These are phyloP conservation scores for Colletotrichum filicis DNA, from an alignment of 2,329 filamentous ascomycete genomes.

Conservation along the genomic window DNA sequence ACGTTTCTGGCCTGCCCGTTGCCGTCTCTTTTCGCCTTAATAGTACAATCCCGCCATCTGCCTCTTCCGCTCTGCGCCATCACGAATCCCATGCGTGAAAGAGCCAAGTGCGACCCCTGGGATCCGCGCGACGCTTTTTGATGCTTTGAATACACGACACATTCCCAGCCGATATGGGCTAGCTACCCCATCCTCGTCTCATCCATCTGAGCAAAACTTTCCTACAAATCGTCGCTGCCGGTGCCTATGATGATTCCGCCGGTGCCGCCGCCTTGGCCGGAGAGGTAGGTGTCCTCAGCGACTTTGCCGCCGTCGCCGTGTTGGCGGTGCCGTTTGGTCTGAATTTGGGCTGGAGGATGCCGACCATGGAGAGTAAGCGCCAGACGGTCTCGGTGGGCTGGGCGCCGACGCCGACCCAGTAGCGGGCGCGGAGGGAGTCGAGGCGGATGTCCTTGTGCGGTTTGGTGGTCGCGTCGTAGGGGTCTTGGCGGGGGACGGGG, in stretches of 20 bases:
- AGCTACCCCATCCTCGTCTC: background rate
- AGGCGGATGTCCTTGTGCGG: conserved; percentile 93
- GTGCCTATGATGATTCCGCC: background rate
- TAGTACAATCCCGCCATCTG: background rate
- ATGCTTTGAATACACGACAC: background rate
- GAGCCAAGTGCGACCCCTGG: background rate
- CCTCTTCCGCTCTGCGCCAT: background rate
- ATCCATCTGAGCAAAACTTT: background rate
- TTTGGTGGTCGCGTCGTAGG: conserved; percentile 70
- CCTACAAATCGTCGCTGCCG: background rate
- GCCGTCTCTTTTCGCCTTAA: background rate
- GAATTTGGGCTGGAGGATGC: conserved; percentile 52
- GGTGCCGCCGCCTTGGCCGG: background rate
- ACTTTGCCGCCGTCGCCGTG: conserved; percentile 30
- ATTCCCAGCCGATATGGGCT: background rate
- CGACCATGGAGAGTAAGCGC: conserved; percentile 83
- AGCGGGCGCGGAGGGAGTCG: conserved; percentile 83
- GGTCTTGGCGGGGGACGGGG: conserved; percentile 71
- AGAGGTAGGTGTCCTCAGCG: conserved; percentile 5
- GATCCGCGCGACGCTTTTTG: background rate
- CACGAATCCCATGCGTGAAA: background rate
- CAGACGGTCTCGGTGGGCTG: conserved; percentile 93
- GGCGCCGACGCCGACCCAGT: conserved; percentile 97
- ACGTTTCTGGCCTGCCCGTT: background rate
- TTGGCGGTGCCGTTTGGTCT: conserved; percentile 30